phyloP scores from a whole-genome alignment of 345 rosid species.

The Streptanthus diversifolius region DNA sequence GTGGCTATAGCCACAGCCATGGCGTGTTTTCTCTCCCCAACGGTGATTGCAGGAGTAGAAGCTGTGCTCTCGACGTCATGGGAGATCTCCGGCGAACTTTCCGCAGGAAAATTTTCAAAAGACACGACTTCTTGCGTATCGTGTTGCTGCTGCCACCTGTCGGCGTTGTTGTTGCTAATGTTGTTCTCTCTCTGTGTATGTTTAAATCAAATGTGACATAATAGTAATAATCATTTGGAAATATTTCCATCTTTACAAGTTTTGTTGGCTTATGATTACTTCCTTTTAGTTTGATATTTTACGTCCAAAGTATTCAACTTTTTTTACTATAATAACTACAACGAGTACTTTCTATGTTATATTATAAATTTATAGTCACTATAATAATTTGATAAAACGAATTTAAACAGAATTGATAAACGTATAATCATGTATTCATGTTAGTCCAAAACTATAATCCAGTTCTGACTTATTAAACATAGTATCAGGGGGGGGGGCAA shows the following conservation, averaged over 20 bases:
- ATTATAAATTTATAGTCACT: not conserved
- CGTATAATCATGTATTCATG: not conserved
- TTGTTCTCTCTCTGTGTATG: constrained; percentile 21
- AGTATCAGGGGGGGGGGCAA: not conserved
- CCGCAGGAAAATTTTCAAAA: constrained; percentile 73
- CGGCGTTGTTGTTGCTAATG: constrained; percentile 9
- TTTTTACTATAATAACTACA: not conserved
- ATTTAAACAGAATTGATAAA: not conserved
- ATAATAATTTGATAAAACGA: not conserved
- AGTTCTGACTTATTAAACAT: not conserved
- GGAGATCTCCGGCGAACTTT: constrained; percentile 78
- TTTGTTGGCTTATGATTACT: not conserved
- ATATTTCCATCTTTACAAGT: not conserved
- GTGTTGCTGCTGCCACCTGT: constrained; percentile 49
- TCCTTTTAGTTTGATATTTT: not conserved
- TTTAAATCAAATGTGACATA: not conserved
- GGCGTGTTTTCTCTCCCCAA: constrained; percentile 67
- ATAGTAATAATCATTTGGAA: not conserved
- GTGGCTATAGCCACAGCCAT: constrained; percentile 89
- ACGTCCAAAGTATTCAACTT: not conserved
- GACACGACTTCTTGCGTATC: constrained; percentile 78
- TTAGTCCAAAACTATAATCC: not conserved
- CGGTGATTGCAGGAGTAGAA: constrained; percentile 42
- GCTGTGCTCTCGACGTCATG: constrained; percentile 54
- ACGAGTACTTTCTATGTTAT: not conserved